phyloP scores from a whole-genome alignment of 371 early-diverging fungal genomes.

The Rhizopus stolonifer region DNA sequence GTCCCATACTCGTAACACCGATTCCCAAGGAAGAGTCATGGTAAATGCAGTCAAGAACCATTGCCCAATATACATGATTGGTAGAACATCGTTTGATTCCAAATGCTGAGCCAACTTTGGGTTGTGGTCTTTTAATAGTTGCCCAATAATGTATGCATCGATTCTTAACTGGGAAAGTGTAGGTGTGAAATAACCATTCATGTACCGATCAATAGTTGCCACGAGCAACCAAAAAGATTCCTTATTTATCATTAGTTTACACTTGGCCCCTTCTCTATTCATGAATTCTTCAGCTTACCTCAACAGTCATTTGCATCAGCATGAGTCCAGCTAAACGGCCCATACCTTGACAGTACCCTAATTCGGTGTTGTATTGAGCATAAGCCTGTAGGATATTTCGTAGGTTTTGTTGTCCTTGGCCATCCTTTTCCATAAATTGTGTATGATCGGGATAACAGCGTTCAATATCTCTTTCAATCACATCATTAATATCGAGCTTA shows the following conservation, averaged over 20 bases:
- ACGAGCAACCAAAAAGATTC: slow-evolving; percentile 90
- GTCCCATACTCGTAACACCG: slow-evolving; percentile 93
- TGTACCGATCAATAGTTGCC: slow-evolving; percentile 70
- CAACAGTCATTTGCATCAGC: slow-evolving; percentile 84
- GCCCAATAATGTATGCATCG: slow-evolving; percentile 86
- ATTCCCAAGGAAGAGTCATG: slow-evolving; percentile 86
- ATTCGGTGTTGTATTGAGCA: slow-evolving; percentile 82
- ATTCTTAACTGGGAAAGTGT: slow-evolving; percentile 73
- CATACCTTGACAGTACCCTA: slow-evolving; percentile 98
- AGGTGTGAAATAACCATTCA: slow-evolving; percentile 80
- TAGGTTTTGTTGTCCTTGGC: slow-evolving; percentile 72
- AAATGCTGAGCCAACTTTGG: slow-evolving; percentile 75
- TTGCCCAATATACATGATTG: slow-evolving; percentile 88
- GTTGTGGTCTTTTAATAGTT: slow-evolving; percentile 70
- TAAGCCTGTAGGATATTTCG: slow-evolving; percentile 80
- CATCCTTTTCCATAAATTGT: slow-evolving; percentile 65
- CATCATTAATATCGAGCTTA: slow-evolving; percentile 51
- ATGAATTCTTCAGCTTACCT: slow-evolving; percentile 38
- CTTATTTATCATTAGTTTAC: slow-evolving; percentile 21
- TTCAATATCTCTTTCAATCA: slow-evolving; percentile 86
- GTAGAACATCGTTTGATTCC: slow-evolving; percentile 72
- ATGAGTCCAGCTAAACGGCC: slow-evolving; percentile 89
- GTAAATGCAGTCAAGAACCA: slow-evolving; percentile 96
- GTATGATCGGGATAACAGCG: slow-evolving; percentile 85
- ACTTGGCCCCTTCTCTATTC: not conserved